Base-by-base conservation (phyloP, 192 early-diverging fungal species). In the Lunasporangiospora selenospora region DNA sequence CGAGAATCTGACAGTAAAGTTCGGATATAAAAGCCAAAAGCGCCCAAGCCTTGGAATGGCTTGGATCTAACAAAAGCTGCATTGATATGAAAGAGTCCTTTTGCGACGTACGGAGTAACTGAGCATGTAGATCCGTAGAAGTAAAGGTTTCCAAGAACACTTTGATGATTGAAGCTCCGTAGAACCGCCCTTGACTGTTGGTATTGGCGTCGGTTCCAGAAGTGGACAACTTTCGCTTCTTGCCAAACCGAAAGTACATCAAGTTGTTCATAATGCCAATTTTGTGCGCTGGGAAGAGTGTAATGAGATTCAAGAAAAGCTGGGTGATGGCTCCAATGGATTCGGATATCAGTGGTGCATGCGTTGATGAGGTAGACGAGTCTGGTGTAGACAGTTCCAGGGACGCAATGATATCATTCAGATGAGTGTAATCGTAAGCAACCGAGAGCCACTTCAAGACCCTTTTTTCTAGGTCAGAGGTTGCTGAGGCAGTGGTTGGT, bases 1-100 rank as follows among this genome's bases (percentile, higher is more conserved):
- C 71, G 11, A 98, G 62, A 66, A 89, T 75, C 27, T 86, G 81
- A 66, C 82, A 85, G 46, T 91, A 85, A 6, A 91, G 60, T 58
- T 96, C 93, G 42, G 87, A 86, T 16, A 95, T 58, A 9, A 96
- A 76, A 15, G 85, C 80, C 19, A 95, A 55, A 15, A 88, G 50
- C 10, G 62, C 64, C 89, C 89, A 93, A 29, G 85, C 73, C 7
- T 64, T 64, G 10, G 71, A 41, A 50, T 77, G 70, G 4, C 16
- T 9, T 5, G 73, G 43, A 38, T 87, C 85, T 53, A 49, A 32
- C 9, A 75, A 55, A 13, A 61, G 18, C 24, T 75, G 52, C 21
- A 78, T n/a, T 8, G 33, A 65, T 16, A 56, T 43, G 16, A 41
- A 39, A 3, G 39, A 50, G 26, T 63, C 60, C 21, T 46, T 46